Conservation (phyloP, 2,329 filamentous ascomycete genomes). For the Cercospora canescens region DNA sequence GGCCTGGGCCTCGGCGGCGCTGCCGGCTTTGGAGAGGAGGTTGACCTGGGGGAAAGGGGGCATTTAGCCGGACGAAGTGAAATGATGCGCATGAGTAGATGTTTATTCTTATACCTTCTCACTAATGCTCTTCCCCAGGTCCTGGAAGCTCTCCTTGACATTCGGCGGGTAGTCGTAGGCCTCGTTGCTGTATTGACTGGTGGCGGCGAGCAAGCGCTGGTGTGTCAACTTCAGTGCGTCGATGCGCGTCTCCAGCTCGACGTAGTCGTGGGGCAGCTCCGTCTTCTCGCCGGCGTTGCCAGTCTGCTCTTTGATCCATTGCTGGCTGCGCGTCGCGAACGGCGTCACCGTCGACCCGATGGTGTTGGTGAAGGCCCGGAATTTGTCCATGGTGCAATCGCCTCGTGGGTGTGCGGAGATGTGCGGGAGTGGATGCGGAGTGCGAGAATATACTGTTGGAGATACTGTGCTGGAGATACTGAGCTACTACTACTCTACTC, state of each 20-base stretch:
- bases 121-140: constrained; percentile 90
- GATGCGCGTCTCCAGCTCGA: constrained; percentile 97
- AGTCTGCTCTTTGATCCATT: constrained; percentile 97
- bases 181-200: constrained; percentile 90
- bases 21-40: constrained; percentile 82
- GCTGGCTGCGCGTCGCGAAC: constrained; percentile 89
- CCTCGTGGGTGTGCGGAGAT: too few species aligned
- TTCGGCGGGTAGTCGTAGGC: constrained; percentile 93
- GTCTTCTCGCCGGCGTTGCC: constrained; percentile 97
- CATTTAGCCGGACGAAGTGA: too few species aligned
- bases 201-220: constrained; percentile 95
- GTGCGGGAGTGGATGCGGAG: too few species aligned
- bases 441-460: too few species aligned
- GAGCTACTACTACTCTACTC: neutral
- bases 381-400: constrained; percentile 61
- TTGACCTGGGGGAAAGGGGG: constrained; percentile 36
- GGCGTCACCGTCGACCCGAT: constrained; percentile 83
- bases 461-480: too few species aligned
- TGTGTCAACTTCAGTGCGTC: constrained; percentile 97
- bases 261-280: constrained; percentile 93
- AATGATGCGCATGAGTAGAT: too few species aligned
- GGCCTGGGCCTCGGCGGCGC: constrained; percentile 88
- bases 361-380: constrained; percentile 60
- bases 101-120: constrained; percentile 92
- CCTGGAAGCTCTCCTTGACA: constrained; percentile 95